A percentile compares a stretch with the other conserved stretches of the same genome.
Evolutionary conservation across 2,329 filamentous ascomycete genomes (phyloP).

Genomic region (Talaromyces sp.): DNA sequence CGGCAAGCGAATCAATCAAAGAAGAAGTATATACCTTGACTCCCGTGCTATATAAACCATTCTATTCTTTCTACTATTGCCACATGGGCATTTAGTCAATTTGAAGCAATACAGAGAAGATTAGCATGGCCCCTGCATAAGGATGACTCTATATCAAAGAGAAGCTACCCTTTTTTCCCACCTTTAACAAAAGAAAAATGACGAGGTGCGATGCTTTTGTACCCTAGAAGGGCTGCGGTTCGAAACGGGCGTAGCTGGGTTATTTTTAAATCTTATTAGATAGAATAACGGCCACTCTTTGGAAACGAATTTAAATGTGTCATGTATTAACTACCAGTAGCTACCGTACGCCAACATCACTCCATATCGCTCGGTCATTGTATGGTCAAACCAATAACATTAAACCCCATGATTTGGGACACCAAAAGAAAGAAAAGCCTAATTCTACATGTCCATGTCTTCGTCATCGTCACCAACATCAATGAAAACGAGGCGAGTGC

Average conservation of each 20-base stretch:
- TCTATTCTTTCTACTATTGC: conserved; percentile 18
- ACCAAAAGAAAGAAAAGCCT: neutral
- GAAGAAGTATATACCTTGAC: neutral
- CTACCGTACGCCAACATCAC: conserved; percentile 8
- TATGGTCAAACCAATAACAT: conserved; percentile 3
- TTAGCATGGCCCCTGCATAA: conserved; percentile 84
- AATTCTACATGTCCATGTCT: conserved; percentile 42
- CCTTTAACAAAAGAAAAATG: too few relatives aligned
- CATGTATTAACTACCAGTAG: neutral
- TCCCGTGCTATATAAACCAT: conserved; percentile 18
- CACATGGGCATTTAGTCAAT: conserved; percentile 57
- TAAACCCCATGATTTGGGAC: neutral
- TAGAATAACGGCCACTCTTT: neutral
- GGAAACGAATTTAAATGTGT: neutral
- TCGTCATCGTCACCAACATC: conserved; percentile 46
- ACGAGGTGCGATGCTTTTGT: neutral
- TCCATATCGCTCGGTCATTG: conserved; percentile 9
- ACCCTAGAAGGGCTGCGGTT: neutral
- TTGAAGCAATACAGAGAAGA: conserved; percentile 71
- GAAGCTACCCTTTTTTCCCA: conserved; percentile 63
- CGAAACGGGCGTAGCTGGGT: neutral
- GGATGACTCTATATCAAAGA: conserved; percentile 87
- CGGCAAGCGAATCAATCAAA: conserved; percentile 6
- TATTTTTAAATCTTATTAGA: neutral
- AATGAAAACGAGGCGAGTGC: conserved; percentile 67